Evolutionary conservation across 2,329 filamentous ascomycete genomes (phyloP).

Genomic region (Aspergillus calidoustus): DNA sequence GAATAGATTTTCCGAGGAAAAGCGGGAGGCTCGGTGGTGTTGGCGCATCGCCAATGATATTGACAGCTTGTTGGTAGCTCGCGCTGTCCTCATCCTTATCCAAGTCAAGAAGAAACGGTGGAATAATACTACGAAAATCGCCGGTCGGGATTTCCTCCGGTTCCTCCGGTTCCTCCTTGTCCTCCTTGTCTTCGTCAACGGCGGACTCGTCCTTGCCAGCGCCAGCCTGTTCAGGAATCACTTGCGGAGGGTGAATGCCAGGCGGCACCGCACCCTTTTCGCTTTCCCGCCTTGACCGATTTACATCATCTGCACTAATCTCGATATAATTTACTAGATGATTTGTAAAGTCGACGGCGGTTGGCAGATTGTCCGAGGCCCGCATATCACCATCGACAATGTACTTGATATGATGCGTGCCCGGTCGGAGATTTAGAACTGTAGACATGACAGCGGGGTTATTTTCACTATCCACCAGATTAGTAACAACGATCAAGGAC

Average conservation of each 20-base stretch:
- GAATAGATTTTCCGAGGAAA: constrained; percentile 90
- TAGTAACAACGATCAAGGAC: constrained; percentile 16
- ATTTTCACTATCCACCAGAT: constrained; percentile 40
- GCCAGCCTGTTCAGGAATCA: constrained; percentile 42
- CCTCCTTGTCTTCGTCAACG: constrained; percentile 48
- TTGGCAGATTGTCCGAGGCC: constrained; percentile 83
- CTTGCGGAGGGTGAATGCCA: constrained; percentile 51
- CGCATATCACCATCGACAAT: constrained; percentile 93
- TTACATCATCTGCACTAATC: constrained; percentile 75
- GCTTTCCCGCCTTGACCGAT: constrained; percentile 40
- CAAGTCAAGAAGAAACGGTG: constrained; percentile 80
- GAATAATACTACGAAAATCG: constrained; percentile 74
- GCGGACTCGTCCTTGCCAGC: constrained; percentile 37
- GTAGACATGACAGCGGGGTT: constrained; percentile 70
- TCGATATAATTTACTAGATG: constrained; percentile 99
- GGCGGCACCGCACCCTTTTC: constrained; percentile 41
- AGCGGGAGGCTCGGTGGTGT: constrained; percentile 84
- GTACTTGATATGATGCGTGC: constrained; percentile 96
- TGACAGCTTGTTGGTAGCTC: constrained; percentile 73
- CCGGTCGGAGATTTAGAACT: constrained; percentile 81
- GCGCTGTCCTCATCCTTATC: constrained; percentile 81
- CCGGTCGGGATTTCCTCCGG: constrained; percentile 61
- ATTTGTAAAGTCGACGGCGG: constrained; percentile 96
- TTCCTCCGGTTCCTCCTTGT: constrained; percentile 57
- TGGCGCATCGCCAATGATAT: constrained; percentile 77